Conservation (phyloP, 345 rosid genomes). For the Arabidopsis suecica region DNA sequence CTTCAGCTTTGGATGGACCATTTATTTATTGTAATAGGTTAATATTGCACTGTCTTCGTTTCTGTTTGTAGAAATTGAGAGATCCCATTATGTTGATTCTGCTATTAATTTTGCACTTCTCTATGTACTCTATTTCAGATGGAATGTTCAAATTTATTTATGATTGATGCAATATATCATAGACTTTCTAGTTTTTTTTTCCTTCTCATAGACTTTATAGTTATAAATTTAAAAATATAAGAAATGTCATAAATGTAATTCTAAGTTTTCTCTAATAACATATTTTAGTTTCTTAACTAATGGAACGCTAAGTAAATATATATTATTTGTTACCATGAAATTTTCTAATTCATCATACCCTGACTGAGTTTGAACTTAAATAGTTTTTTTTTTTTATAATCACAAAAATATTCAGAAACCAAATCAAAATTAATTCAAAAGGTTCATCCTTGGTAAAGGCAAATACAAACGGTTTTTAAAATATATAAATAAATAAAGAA, state of each 20-base stretch:
- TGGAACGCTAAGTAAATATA: no score
- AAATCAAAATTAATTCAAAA: no score
- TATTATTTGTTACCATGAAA: no score
- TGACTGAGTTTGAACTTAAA: no score
- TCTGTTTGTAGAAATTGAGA: slow-evolving; percentile 10
- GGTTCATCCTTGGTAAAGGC: not conserved
- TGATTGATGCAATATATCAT: slow-evolving; percentile 8
- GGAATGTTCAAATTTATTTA: slow-evolving; percentile 16
- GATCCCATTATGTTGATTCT: slow-evolving; percentile 16
- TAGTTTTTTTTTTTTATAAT: no score
- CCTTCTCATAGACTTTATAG: not conserved
- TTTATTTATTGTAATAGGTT: slow-evolving; percentile 18
- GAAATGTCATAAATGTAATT: not conserved
- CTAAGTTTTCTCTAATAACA: not conserved
- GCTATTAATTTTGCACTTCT: slow-evolving; percentile 10
- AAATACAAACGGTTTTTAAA: not conserved
- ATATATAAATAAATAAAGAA: not conserved
- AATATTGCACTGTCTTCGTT: slow-evolving; percentile 15
- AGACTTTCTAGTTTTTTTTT: not conserved
- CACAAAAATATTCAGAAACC: no score
- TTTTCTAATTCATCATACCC: no score
- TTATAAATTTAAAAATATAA: not conserved
- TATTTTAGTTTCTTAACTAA: no score
- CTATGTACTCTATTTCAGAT: not conserved
- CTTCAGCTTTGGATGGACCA: slow-evolving; percentile 38